Conservation (phyloP, 129 eudicot genomes). For the Lonicera japonica region DNA sequence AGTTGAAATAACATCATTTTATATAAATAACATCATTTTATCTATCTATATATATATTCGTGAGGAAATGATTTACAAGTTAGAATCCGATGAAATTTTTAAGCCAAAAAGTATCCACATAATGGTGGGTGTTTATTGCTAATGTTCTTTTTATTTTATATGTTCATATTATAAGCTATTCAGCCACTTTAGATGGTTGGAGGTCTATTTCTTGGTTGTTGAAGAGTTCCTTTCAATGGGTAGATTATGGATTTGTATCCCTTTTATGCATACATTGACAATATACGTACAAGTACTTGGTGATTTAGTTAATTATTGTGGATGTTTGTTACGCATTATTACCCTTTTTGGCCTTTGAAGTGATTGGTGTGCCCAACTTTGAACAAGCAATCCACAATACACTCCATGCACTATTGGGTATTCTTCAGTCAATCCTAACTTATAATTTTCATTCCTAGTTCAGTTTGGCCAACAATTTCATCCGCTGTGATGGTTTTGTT, state of each 20-base stretch:
- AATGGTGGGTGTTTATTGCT: too few species aligned
- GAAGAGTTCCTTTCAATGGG: slow-evolving; percentile 25
- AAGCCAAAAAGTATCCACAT: too few species aligned
- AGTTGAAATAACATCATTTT: not conserved
- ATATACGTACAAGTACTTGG: not conserved
- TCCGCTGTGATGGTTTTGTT: slow-evolving; percentile 16
- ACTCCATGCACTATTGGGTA: slow-evolving; percentile 3
- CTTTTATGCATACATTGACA: not conserved
- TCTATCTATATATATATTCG: slow-evolving; percentile 7
- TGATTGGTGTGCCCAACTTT: slow-evolving; percentile 25
- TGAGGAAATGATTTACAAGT: slow-evolving; percentile 10
- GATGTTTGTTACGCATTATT: slow-evolving; percentile 22
- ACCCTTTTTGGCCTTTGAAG: slow-evolving; percentile 22
- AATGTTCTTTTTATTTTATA: slow-evolving; percentile 10
- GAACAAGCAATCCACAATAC: slow-evolving; percentile 6
- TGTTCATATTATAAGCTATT: slow-evolving; percentile 21
- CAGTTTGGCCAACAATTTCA: slow-evolving; percentile 11
- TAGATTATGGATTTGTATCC: slow-evolving; percentile 31
- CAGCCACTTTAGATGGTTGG: slow-evolving; percentile 20
- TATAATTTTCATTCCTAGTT: not conserved
- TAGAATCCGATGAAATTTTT: slow-evolving; percentile 2
- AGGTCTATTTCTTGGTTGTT: slow-evolving; percentile 51
- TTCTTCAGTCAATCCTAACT: slow-evolving; percentile 17
- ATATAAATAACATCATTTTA: slow-evolving; percentile 2
- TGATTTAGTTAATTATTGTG: slow-evolving; percentile 15